phyloP scores from a whole-genome alignment of 345 rosid genomes.

The Eucalyptus pauciflora region DNA sequence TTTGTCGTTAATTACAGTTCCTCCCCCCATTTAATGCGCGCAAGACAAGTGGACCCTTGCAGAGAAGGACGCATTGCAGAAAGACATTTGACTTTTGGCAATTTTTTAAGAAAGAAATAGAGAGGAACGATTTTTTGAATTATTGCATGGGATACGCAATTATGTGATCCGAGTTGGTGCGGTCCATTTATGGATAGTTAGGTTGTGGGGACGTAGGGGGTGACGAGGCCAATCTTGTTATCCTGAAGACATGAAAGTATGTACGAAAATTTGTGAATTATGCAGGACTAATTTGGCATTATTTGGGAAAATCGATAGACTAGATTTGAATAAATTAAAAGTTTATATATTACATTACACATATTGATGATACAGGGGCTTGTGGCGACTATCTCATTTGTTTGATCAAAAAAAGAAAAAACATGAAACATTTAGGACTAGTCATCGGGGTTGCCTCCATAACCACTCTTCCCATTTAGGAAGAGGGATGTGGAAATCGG shows the following conservation, averaged over 20 bases:
- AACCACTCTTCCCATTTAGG: too few species aligned
- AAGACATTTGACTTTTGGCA: background rate
- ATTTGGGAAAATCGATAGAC: background rate
- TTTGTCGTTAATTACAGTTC: background rate
- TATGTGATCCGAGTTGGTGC: background rate
- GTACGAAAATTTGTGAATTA: background rate
- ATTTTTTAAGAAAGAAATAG: background rate
- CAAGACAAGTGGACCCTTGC: background rate
- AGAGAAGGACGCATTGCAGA: background rate
- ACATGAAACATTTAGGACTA: background rate
- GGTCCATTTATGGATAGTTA: background rate
- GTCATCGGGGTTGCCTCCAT: too few species aligned
- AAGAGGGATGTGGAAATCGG: too few species aligned
- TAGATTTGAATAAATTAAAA: background rate
- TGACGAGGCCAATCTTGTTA: background rate
- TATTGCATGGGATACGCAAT: background rate
- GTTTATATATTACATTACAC: rapidly evolving
- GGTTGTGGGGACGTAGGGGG: background rate
- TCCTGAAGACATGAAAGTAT: background rate
- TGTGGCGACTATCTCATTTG: background rate
- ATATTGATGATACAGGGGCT: rapidly evolving
- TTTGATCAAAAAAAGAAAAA: background rate
- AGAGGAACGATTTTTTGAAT: background rate
- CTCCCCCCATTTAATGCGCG: background rate
- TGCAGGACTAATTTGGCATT: background rate